Evolutionary conservation across 2,329 filamentous ascomycete species (phyloP), one percentile per base, ranked within the genome.

Genomic region (Calonectria henricotiae): DNA sequence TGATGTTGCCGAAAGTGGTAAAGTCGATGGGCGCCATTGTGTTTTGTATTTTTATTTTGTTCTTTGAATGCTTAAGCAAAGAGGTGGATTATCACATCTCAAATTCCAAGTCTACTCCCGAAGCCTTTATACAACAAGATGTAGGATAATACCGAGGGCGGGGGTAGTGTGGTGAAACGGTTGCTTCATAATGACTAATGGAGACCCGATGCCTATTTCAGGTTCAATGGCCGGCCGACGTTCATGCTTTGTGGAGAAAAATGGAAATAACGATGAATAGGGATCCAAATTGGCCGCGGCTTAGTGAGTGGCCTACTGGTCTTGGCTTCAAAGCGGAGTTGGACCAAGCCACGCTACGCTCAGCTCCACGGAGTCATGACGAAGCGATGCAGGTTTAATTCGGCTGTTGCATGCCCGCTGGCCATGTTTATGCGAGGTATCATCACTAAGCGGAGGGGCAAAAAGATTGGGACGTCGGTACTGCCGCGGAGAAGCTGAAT

Each of bases 1-100:
- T 84, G 67, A 87, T 82, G 80, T 89, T 89, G 69, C 83, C 81
- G 77, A 87, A 89, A 20, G 11, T 17, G 5, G 44, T 37, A 62
- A 69, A 69, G 8, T 62, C 37, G 17, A 69, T 25, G 37, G 23
- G 30, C 17, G 51, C 51, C 51, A 58, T 58, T 37, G n/a, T 58
- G 6, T 37, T 23, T 58, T 39, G 17, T 30, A 7, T 27, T 58
- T 25, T 27, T 20, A 20, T 27, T 58, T 13, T 23, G 4, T 2
- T 49, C 30, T 30, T 30, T 15, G 25, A 2, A 2, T 3, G 7
- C 11, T 51, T 5, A 39, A 25, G 6, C 12, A 5, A 39, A 27
- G 12, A 54, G 2, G 15, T 20, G 15, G 20, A 25, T 17, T 58
- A 25, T 27, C 11, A 6, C 23, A 17, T 23, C 32, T 17, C 20